phyloP scores from a whole-genome alignment of 495 filamentous ascomycete genomes.

The Sabuloglossum arenarium region DNA sequence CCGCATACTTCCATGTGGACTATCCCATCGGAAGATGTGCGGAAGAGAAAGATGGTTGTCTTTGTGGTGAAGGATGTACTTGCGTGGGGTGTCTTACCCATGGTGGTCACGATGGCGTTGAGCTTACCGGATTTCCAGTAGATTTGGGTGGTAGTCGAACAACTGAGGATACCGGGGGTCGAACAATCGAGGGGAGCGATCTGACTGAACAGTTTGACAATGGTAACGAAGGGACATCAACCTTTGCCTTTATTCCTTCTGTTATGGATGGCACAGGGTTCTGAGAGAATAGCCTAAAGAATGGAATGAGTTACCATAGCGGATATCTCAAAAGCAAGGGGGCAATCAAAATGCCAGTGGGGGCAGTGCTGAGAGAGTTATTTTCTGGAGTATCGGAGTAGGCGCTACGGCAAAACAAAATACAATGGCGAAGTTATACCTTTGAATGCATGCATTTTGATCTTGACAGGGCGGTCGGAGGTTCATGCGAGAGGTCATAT shows the following conservation, averaged over 20 bases:
- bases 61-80: slow-evolving; percentile 27
- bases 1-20: slow-evolving; percentile 25
- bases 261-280: not conserved
- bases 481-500: no score
- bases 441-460: no score
- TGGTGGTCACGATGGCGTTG: slow-evolving; percentile 17
- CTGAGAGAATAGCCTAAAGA: not conserved
- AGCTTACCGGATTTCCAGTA: not conserved
- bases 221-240: not conserved
- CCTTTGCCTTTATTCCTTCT: not conserved
- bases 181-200: not conserved
- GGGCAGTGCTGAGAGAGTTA: no score
- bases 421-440: not conserved
- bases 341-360: no score
- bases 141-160: not conserved
- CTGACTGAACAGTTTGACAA: not conserved
- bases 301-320: no score
- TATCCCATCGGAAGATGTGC: slow-evolving; percentile 26
- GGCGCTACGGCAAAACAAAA: not conserved
- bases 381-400: not conserved
- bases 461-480: no score
- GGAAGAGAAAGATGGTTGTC: slow-evolving; percentile 25
- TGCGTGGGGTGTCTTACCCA: slow-evolving; percentile 32
- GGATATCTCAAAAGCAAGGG: no score
- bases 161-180: not conserved